Base-by-base conservation (phyloP, 805 yeast species). In the Grigorovia humatica region DNA sequence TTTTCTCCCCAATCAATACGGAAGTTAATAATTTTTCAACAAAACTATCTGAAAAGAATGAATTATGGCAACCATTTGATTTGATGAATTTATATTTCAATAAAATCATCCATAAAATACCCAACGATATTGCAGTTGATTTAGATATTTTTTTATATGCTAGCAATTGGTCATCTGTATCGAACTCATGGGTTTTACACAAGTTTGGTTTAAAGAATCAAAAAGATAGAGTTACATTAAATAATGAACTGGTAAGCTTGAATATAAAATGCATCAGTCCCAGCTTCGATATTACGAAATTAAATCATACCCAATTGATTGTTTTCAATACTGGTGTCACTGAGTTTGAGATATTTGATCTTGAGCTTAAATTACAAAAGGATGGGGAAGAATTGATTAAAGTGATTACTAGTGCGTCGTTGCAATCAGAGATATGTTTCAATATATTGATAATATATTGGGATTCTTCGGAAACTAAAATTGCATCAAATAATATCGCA, bases 11-110 rank as follows among this genome's bases (percentile, higher is more conserved):
- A 13, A 57, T 57, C 4, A 52, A 44, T 44, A 56, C 63, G 51
- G 69, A 67, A 51, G 59, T 47, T 15, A 65, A 68, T 53, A 65
- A 58, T 12, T 65, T 70, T 41, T 55, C 63, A 8, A 54, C 50
- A 1, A 56, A 71, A 46, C 73, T 74, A 51, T 56, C 57, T 7
- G 69, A 66, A 49, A 67, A 75, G 15, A 62, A 66, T 29, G 64
- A 68, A 42, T 63, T 76, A 12, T 80, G 84, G 85, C 62, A 66
- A 42, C 79, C 80, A 0, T 54, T 77, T 12, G 71, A 74, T 54
- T 56, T 80, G 13, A 55, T 62, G 11, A 44, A 58, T 9, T 62
- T 77, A 43, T 65, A 73, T 42, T 55, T 60, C n/a, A 48, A 60
- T 1, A 62, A 69, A 11, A 46, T 46, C 7, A 15, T 62, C 8